Conservation (phyloP, 331 rosid genomes). For the Arachis monticola region DNA sequence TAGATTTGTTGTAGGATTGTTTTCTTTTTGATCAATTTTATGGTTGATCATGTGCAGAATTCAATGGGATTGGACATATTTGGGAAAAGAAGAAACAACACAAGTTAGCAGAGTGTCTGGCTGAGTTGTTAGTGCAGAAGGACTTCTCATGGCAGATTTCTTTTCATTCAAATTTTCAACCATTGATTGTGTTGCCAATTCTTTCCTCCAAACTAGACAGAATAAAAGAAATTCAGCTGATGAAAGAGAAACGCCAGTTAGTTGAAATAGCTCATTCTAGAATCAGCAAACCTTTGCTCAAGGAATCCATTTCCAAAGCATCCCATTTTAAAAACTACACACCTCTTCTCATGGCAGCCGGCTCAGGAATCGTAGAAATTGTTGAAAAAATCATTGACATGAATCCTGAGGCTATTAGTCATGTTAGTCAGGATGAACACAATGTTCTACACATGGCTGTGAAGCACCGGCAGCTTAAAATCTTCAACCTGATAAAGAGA, state of each 20-base stretch:
- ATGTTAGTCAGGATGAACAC: not conserved
- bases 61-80: not conserved
- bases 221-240: not conserved
- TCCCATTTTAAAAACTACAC: not conserved
- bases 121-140: not conserved
- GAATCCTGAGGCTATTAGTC: constrained; percentile 39
- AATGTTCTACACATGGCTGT: constrained; percentile 47
- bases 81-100: constrained; percentile 29
- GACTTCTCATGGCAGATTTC: constrained; percentile 35
- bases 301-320: not conserved
- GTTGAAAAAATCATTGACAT: constrained; percentile 6
- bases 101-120: constrained; percentile 16
- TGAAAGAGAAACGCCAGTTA: constrained; percentile 5
- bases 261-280: not conserved
- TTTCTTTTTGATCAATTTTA: not conserved
- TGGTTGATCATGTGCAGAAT: constrained; percentile 31
- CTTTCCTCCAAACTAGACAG: constrained; percentile 12
- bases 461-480: constrained; percentile 28
- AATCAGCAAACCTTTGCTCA: constrained; percentile 9
- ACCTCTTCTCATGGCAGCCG: constrained; percentile 31
- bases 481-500: constrained; percentile 8
- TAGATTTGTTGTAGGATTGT: not conserved
- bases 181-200: not conserved
- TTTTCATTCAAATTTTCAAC: not conserved
- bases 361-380: constrained; percentile 29